phyloP scores from a whole-genome alignment of 192 early-diverging fungal genomes.

The Podochytrium sp. region DNA sequence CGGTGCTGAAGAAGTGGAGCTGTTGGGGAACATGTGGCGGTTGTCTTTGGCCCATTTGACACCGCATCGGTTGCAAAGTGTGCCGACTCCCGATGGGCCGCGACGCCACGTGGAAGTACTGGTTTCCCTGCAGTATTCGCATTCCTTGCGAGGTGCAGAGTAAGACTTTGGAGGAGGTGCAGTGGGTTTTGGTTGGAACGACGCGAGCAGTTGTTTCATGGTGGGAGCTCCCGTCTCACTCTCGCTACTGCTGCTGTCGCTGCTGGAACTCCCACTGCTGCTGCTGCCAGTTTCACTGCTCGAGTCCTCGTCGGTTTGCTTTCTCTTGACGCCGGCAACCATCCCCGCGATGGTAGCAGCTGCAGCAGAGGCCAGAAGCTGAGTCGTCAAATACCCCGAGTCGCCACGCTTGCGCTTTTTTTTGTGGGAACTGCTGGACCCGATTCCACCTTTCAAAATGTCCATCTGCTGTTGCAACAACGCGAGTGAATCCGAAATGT shows the following conservation, averaged over 20 bases:
- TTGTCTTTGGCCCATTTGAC: slow-evolving; percentile 47
- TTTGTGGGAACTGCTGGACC: neutral
- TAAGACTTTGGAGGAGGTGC: neutral
- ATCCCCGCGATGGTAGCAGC: slow-evolving; percentile 4
- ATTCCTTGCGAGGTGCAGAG: neutral
- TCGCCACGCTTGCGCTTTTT: slow-evolving; percentile 2
- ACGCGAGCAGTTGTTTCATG: slow-evolving; percentile 2
- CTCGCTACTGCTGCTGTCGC: neutral
- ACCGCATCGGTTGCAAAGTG: slow-evolving; percentile 52
- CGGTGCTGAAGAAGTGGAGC: neutral
- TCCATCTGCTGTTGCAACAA: neutral
- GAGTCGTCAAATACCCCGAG: neutral
- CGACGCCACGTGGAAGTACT: slow-evolving; percentile 52
- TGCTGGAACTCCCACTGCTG: neutral
- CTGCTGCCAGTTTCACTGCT: neutral
- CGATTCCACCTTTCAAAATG: neutral
- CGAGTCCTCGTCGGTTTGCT: neutral
- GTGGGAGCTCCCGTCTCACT: neutral
- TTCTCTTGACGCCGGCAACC: neutral
- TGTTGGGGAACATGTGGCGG: neutral
- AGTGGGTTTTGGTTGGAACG: neutral
- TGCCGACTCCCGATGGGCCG: slow-evolving; percentile 42
- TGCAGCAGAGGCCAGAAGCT: neutral
- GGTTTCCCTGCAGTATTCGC: slow-evolving; percentile 36
- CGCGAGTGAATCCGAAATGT: neutral